phyloP scores from a whole-genome alignment of 768 basidiomycete genomes.

The Peribolospora kevripleyi region DNA sequence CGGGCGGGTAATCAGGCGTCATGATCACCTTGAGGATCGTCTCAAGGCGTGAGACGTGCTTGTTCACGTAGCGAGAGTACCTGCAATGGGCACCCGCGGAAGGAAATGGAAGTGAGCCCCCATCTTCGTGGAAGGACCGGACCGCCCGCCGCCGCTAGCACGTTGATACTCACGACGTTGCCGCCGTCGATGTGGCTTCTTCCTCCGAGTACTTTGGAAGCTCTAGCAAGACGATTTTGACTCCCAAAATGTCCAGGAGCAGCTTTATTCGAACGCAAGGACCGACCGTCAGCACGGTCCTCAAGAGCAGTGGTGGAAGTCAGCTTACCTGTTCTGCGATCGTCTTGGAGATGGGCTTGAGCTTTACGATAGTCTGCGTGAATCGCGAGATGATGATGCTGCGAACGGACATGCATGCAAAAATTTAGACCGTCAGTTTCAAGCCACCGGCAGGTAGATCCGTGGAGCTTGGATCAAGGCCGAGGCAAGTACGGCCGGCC shows the following conservation, averaged over 20 bases:
- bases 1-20: constrained; percentile 80
- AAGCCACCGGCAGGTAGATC: no score
- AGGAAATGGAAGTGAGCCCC: constrained; percentile 7
- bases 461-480: no score
- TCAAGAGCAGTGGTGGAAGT: not conserved
- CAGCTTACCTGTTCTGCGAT: constrained; percentile 70
- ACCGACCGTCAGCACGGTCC: not conserved
- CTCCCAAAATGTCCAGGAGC: constrained; percentile 64
- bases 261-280: constrained; percentile 27
- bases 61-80: constrained; percentile 57
- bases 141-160: not conserved
- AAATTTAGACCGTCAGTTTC: no score
- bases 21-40: constrained; percentile 86
- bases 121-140: constrained; percentile 16
- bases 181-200: constrained; percentile 2
- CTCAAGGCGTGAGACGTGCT: constrained; percentile 58
- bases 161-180: constrained; percentile 6
- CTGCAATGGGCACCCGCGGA: constrained; percentile 21
- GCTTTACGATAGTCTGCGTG: constrained; percentile 67
- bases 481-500: no score
- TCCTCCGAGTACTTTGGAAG: constrained; percentile 29
- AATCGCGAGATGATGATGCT: constrained; percentile 69
- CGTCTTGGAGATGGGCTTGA: constrained; percentile 68
- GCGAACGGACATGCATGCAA: not conserved
- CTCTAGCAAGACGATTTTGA: constrained; percentile 59